Evolutionary conservation across 163 green algal genomes (phyloP), one percentile per base, ranked within the genome.

Genomic region (Prototheca wickerhamii): DNA sequence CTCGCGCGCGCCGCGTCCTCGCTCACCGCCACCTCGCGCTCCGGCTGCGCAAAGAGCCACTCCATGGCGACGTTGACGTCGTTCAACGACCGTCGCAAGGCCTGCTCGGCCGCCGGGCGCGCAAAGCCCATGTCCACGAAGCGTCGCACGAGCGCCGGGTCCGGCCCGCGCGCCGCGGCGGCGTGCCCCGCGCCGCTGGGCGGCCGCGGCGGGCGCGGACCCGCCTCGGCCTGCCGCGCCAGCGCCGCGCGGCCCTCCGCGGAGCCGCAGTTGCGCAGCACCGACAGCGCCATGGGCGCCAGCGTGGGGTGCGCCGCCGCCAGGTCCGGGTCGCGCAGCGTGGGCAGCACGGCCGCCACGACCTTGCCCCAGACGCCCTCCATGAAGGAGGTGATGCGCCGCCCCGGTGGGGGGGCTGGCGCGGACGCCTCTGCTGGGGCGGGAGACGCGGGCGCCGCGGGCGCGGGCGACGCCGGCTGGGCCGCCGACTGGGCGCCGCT

Each of bases 91-190:
- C 80, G 68, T 0, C 84, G 73, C 40, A 97, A 71, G 0, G 89
- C 88, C 46, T 87, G 73, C 71, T 91, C 79, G 10, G 84, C 87
- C n/a, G 79, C 69, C 0, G 73, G 61, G 50, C 77, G 51, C 8
- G 74, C 68, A 77, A 97, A 96, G 42, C 90, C 90, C 90, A 97
- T 96, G 49, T 95, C 91, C 29, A 88, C 77, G 32, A 95, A 87
- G 4, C 69, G 55, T 58, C 82, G 74, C 67, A 95, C 76, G 30
- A 82, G 33, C 10, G 35, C 58, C 0, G 79, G 61, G 61, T 86
- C 76, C 18, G 74, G 70, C 17, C 64, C 12, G 43, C 53, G 58
- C 6, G 52, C 51, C 25, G 30, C 32, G 53, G 44, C 55, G 33
- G 5, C 31, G 26, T 3, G 57, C 60, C 25, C 57, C 58, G 58